These are phyloP conservation scores for Exophiala sideris DNA, from an alignment of 2,329 filamentous ascomycete species.

Conservation along the genomic window DNA sequence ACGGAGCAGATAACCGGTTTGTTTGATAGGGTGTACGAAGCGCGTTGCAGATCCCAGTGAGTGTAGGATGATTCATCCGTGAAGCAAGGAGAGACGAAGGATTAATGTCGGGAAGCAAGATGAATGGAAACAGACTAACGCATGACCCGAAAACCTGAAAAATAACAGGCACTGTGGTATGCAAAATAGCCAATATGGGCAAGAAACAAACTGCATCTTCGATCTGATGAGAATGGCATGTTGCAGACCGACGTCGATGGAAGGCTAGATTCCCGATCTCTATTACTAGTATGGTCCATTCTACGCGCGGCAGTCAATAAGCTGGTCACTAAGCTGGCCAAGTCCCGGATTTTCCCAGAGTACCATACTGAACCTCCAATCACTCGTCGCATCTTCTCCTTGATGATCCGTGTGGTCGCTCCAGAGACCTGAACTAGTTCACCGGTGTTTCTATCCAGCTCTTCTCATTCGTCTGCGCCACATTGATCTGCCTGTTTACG, in stretches of 20 bases:
- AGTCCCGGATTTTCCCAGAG: no score
- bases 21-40: no score
- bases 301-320: background rate
- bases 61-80: no score
- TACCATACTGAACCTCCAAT: no score
- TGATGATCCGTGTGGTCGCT: background rate
- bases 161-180: background rate
- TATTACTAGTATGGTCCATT: background rate
- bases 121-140: no score
- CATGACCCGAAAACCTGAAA: no score
- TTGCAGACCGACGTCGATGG: background rate
- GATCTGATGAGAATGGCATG: background rate
- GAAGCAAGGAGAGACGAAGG: no score
- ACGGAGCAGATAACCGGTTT: no score
- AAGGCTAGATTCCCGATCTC: background rate
- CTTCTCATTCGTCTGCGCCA: background rate
- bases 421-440: background rate
- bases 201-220: constrained; percentile 2
- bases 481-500: background rate
- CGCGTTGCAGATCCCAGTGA: no score
- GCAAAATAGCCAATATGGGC: background rate
- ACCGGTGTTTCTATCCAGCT: background rate
- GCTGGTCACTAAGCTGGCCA: no score
- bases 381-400: background rate
- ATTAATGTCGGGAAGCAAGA: no score